A percentile compares a stretch with the other conserved stretches of the same genome.
phyloP scores from a whole-genome alignment of 371 early-diverging fungal species.

The Caulochytrium protostelioides region DNA sequence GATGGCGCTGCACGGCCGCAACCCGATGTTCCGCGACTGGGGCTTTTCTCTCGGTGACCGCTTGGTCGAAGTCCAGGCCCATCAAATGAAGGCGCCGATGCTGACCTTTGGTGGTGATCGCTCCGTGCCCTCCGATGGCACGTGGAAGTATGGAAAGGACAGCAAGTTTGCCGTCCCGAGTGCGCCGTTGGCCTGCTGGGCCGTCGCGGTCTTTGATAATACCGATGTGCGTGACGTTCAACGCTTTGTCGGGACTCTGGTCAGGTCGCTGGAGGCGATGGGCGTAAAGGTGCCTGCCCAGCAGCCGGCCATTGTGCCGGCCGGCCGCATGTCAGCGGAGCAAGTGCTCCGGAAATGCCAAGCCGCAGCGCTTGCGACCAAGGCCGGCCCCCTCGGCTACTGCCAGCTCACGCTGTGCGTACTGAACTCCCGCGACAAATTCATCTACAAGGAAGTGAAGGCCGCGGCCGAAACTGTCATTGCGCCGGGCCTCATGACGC shows the following conservation, averaged over 20 bases:
- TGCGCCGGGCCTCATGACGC: constrained; percentile 2
- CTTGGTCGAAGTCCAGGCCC: constrained; percentile 7
- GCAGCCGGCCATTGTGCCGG: constrained; percentile 1
- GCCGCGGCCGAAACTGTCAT: constrained; percentile 4
- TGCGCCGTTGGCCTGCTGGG: constrained; percentile 3
- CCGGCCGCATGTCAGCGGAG: background rate
- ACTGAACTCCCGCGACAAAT: constrained; percentile 3
- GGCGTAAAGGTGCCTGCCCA: background rate
- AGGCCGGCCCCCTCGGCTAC: too few relatives aligned
- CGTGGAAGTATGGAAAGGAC: constrained; percentile 5
- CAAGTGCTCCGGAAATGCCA: background rate
- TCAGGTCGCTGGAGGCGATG: background rate
- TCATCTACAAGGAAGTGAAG: constrained; percentile 12
- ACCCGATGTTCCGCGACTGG: constrained; percentile 3
- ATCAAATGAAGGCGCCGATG: constrained; percentile 7
- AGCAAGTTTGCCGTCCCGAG: background rate
- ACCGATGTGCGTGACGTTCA: constrained; percentile 2
- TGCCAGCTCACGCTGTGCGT: constrained; percentile 7
- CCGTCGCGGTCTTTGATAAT: constrained; percentile 3
- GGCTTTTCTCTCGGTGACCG: constrained; percentile 5
- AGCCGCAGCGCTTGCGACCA: background rate
- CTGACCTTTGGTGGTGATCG: constrained; percentile 4
- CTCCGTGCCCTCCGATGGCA: constrained; percentile 5
- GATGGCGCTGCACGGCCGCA: constrained; percentile 4
- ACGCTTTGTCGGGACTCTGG: constrained; percentile 2